Evolutionary conservation across 495 filamentous ascomycete genomes (phyloP).

Genomic region (Acidiella bohemica): DNA sequence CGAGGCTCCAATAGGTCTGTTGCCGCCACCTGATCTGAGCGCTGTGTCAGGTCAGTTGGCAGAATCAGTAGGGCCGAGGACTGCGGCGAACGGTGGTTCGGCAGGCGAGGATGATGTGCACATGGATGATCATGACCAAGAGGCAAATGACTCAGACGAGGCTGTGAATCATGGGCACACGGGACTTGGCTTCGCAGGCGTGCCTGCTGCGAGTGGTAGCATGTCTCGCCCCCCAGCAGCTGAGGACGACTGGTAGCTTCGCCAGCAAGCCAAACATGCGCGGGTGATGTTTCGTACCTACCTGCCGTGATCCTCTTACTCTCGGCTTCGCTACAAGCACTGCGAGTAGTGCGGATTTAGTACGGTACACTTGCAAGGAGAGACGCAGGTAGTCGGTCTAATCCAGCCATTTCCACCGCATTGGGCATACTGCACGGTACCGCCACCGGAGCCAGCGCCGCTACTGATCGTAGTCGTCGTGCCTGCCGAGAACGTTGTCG

Average conservation of each 20-base stretch:
- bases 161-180: neutral
- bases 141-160: neutral
- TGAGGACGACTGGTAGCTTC: constrained; percentile 7
- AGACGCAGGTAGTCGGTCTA: no score
- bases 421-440: no score
- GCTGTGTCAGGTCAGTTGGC: neutral
- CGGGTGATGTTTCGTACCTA: no score
- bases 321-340: no score
- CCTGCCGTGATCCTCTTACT: no score
- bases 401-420: no score
- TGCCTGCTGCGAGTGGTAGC: constrained; percentile 1
- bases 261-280: no score
- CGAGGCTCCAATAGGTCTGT: constrained; percentile 1
- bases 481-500: no score
- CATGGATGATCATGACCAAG: neutral
- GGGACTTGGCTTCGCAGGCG: constrained; percentile 1
- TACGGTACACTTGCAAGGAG: no score
- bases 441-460: no score
- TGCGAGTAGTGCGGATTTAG: no score
- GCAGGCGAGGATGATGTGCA: neutral
- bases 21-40: neutral
- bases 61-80: neutral
- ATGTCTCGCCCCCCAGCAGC: constrained; percentile 1
- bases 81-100: neutral
- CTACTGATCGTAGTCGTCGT: no score